Evolutionary conservation across 306 rosid genomes (phyloP).

Genomic region (Spatholobus suberectus): DNA sequence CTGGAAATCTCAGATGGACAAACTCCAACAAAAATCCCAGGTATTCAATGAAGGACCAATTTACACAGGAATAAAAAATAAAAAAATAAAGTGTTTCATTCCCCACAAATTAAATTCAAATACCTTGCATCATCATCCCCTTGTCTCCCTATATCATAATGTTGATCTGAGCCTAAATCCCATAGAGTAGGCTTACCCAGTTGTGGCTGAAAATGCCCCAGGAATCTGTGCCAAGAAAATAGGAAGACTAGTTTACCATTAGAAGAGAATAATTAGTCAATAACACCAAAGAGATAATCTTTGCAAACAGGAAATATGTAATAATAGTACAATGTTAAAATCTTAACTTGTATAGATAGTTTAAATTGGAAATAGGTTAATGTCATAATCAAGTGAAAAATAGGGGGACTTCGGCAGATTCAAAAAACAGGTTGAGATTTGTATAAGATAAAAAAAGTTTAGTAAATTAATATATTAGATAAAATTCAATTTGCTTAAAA

Average conservation of each 20-base stretch:
- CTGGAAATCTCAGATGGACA: not conserved
- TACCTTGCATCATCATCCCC: slow-evolving; percentile 52
- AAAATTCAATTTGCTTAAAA: not conserved
- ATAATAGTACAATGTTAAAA: not conserved
- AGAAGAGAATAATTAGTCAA: slow-evolving; percentile 7
- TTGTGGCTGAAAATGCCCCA: slow-evolving; percentile 87
- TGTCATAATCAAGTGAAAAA: not conserved
- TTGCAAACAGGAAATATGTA: slow-evolving; percentile 6
- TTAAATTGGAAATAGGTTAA: not conserved
- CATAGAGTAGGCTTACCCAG: slow-evolving; percentile 76
- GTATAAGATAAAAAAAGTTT: not conserved
- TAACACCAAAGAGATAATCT: not conserved
- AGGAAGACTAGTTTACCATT: not conserved
- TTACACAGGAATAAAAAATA: not conserved
- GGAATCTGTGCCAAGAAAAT: slow-evolving; percentile 62
- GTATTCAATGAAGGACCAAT: slow-evolving; percentile 3
- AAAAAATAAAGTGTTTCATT: not conserved
- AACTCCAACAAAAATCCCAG: not conserved
- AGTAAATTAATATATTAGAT: not conserved
- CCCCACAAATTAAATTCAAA: not conserved
- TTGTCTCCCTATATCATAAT: slow-evolving; percentile 55
- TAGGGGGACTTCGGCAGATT: not conserved
- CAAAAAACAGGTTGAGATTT: not conserved
- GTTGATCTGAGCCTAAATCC: slow-evolving; percentile 83
- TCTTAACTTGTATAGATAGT: not conserved